Evolutionary conservation across 1,139 yeast genomes (phyloP).

Genomic region (Sugiyamaella novakii): DNA sequence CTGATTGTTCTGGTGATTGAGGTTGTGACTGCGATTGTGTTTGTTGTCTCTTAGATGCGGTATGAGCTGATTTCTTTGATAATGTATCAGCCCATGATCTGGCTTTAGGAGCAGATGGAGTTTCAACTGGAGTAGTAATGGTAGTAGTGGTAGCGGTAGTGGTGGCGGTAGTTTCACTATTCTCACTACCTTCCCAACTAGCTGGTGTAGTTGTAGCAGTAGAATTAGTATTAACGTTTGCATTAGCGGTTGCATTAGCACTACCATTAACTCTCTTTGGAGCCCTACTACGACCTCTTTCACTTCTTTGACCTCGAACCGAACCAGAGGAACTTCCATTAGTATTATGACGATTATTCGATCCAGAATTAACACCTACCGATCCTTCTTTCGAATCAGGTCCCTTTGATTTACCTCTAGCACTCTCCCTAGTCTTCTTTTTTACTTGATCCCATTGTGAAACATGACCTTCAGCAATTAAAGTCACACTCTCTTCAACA

Average conservation of each 20-base stretch:
- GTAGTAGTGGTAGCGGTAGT: slow-evolving; percentile 22
- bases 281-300: slow-evolving; percentile 27
- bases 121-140: slow-evolving; percentile 27
- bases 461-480: slow-evolving; percentile 75
- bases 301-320: slow-evolving; percentile 23
- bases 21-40: slow-evolving; percentile 4
- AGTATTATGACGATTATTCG: slow-evolving; percentile 21
- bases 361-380: slow-evolving; percentile 1
- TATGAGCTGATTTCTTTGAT: slow-evolving; percentile 28
- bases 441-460: slow-evolving; percentile 65
- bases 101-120: slow-evolving; percentile 34
- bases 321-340: slow-evolving; percentile 2
- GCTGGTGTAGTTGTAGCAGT: slow-evolving; percentile 17
- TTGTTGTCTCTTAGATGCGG: slow-evolving; percentile 7
- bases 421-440: slow-evolving; percentile 51
- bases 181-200: slow-evolving; percentile 13
- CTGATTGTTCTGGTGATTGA: slow-evolving; percentile 2
- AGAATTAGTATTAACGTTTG: not conserved
- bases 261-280: slow-evolving; percentile 26
- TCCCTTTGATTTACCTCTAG: slow-evolving; percentile 21
- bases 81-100: slow-evolving; percentile 36
- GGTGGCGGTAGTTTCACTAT: slow-evolving; percentile 21
- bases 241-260: not conserved
- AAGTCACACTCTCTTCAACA: slow-evolving; percentile 77
- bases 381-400: slow-evolving; percentile 6